Conservation (phyloP, 139 green algal genomes). For the Parachlorella kessleri region DNA sequence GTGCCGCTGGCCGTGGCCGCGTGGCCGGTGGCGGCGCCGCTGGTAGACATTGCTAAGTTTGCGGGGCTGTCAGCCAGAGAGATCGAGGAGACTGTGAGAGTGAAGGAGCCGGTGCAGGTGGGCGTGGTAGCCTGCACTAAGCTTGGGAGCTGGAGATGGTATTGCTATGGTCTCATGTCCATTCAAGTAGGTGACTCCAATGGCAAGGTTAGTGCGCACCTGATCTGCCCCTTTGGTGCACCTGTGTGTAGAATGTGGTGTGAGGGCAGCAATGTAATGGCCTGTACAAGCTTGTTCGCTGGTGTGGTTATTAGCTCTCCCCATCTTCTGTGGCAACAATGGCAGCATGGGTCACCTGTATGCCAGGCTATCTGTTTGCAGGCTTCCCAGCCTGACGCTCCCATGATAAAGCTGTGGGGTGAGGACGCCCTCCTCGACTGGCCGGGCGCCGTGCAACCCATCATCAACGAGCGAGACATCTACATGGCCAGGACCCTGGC, state of each 20-base stretch:
- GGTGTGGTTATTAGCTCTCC: too few species aligned
- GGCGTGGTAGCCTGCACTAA: neutral
- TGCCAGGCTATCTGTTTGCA: too few species aligned
- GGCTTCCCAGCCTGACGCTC: conserved; percentile 2
- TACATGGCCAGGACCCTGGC: conserved; percentile 80
- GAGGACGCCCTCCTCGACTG: conserved; percentile 89
- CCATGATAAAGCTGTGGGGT: conserved; percentile 67
- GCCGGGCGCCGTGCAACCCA: conserved; percentile 70
- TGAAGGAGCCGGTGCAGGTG: conserved; percentile 69
- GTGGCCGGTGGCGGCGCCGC: conserved; percentile 66
- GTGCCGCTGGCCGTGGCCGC: conserved; percentile 36
- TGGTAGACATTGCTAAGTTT: conserved; percentile 69
- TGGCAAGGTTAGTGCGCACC: too few species aligned
- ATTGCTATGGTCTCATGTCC: too few species aligned
- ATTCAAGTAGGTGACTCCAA: too few species aligned
- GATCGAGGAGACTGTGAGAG: conserved; percentile 76
- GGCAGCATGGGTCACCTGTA: too few species aligned
- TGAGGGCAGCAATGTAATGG: too few species aligned
- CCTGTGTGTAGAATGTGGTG: too few species aligned
- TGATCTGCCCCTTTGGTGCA: too few species aligned
- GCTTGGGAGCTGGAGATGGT: too few species aligned
- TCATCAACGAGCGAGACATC: conserved; percentile 80
- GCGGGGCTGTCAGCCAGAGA: conserved; percentile 52
- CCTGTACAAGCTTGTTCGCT: too few species aligned
- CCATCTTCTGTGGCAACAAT: too few species aligned